Base-by-base conservation (phyloP, 495 filamentous ascomycete genomes). In the Lasiosphaeria ovina region DNA sequence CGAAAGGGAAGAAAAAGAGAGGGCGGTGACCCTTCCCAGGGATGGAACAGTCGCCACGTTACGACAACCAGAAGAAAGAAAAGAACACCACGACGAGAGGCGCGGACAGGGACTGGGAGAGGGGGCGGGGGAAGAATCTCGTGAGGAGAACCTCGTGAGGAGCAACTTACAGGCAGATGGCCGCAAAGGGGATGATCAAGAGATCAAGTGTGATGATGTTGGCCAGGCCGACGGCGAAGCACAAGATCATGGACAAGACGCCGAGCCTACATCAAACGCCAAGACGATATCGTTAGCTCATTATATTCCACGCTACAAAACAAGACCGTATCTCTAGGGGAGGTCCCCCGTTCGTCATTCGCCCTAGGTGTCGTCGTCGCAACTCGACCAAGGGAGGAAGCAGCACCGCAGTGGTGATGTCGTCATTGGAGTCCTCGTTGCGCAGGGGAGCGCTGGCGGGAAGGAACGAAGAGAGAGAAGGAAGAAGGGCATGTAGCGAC, bases 181-280 rank as follows among this genome's bases (percentile, higher is more conserved):
- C 78, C 66, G 87, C 85, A 71, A 98, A 96, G 68, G 93, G 77
- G 62, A 95, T 90, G 72, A 90, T 79, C 54, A 89, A 68, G 53
- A 79, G 65, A 62, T 77, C 74, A 51, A 87, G 71, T 54, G 85
- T 76, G 78, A 96, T 81, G 74, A 96, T 86, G 79, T 96, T 94
- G 68, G 93, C 89, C 66, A 99, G 91, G 44, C 95, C 95, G 17
- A 97, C 81, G 16, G 94, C 95, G 68, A 98, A 87, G 83, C 94
- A 97, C 57, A 99, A 85, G 66, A 99, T 80, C 74, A 99, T 95
- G 76, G 88, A 91, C 45, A 98, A 69, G 61, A 99, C 91, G 58
- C 95, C 94, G 61, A 92, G 89, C 95, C 94, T 98, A 57, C 7
- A 35, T 35, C 48, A 24, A 24, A 24, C 24, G 24, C 24, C 24